Conservation (phyloP, 768 basidiomycete species). For the Suillus subaureus region DNA sequence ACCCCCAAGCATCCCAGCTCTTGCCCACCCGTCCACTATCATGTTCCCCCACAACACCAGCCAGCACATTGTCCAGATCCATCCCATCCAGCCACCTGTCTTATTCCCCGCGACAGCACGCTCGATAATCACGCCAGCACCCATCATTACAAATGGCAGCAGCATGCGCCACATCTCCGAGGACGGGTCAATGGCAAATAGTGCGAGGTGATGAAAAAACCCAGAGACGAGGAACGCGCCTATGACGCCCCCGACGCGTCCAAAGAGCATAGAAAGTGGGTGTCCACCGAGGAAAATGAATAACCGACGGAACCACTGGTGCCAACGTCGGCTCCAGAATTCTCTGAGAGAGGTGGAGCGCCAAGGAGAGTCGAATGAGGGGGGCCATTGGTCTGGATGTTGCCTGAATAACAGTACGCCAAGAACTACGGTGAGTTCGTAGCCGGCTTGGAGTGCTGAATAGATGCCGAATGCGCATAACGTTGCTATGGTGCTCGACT, state of each 20-base stretch:
- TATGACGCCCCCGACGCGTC: constrained; percentile 49
- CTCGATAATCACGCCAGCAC: constrained; percentile 52
- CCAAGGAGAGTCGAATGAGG: constrained; percentile 37
- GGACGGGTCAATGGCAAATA: constrained; percentile 52
- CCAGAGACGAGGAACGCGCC: constrained; percentile 62
- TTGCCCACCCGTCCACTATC: constrained; percentile 25
- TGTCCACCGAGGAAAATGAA: constrained; percentile 35
- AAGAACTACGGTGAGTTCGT: constrained; percentile 25
- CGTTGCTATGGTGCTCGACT: constrained; percentile 46
- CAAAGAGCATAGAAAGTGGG: constrained; percentile 40
- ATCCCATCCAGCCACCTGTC: constrained; percentile 33
- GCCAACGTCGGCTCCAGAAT: constrained; percentile 43
- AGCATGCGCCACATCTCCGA: constrained; percentile 44
- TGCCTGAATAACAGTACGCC: constrained; percentile 32
- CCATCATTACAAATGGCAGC: constrained; percentile 59
- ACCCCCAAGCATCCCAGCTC: constrained; percentile 15
- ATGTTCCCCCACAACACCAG: constrained; percentile 24
- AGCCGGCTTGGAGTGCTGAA: constrained; percentile 41
- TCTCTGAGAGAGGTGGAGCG: constrained; percentile 36
- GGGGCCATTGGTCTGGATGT: constrained; percentile 35
- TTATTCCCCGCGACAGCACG: constrained; percentile 25
- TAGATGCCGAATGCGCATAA: constrained; percentile 48
- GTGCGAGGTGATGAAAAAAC: constrained; percentile 52
- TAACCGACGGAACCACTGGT: constrained; percentile 34
- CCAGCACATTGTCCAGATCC: constrained; percentile 39